A percentile compares a stretch with the other conserved stretches of the same genome.
Evolutionary conservation across 164 flowering plant species (phyloP).

Genomic region (Liquidambar formosana): DNA sequence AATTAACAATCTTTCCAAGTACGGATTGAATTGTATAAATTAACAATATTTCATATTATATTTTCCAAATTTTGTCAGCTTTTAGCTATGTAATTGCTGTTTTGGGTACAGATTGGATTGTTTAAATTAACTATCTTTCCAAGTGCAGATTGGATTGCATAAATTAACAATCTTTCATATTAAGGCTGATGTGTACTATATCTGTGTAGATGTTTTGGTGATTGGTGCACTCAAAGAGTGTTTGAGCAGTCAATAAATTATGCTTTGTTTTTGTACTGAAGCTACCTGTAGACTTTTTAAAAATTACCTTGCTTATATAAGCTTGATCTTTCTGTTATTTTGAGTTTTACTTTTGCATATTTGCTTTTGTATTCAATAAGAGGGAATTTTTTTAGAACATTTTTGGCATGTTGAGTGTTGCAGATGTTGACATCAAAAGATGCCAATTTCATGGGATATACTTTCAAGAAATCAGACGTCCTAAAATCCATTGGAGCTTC

Average conservation of each 20-base stretch:
- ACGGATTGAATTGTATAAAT: no score
- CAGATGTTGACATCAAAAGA: slow-evolving; percentile 95
- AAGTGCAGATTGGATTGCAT: not conserved
- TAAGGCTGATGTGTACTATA: not conserved
- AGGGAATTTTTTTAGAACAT: not conserved
- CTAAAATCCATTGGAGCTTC: slow-evolving; percentile 61
- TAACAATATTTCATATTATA: no score
- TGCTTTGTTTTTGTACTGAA: no score
- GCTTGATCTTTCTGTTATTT: no score
- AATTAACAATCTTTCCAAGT: not conserved
- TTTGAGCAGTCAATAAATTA: no score
- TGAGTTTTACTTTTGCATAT: not conserved
- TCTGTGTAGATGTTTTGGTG: not conserved
- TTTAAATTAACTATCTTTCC: not conserved
- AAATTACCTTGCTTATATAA: no score
- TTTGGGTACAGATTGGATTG: no score
- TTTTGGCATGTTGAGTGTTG: slow-evolving; percentile 19
- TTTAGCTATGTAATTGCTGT: no score
- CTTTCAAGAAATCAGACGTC: slow-evolving; percentile 80
- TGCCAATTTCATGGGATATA: slow-evolving; percentile 79
- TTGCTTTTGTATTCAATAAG: not conserved
- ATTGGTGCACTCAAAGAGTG: not conserved
- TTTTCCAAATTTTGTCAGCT: no score
- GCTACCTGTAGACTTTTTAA: no score
- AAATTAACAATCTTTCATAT: not conserved